Evolutionary conservation across 257 asterid genomes (phyloP), one percentile per base, ranked within the genome.

Genomic region (Forsythia suspensa): DNA sequence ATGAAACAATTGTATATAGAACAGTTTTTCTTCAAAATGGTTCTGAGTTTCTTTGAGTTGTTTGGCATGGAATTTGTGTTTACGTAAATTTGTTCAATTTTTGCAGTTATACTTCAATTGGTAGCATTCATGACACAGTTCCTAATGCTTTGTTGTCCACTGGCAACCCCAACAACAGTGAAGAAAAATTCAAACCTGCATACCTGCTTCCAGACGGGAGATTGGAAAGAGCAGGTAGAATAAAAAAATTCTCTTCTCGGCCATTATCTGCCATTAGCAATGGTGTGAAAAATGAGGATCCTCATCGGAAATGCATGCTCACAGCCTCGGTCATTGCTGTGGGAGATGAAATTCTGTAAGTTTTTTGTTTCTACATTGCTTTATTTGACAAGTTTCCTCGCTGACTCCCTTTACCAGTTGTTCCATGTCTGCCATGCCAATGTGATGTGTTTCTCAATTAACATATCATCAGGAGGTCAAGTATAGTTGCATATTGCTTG

Each of bases 331-430:
- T 92, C 82, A 85, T 92, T 85, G 86, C 90, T 70, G 96, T 95
- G 74, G 98, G 97, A 46, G 98, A 93, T 87, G 97, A 93, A 85
- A 90, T 95, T 82, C 91, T 95, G 99, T 95, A 92, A 89, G 97
- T 89, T 80, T 78, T 20, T 83, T 82, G 79, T 79, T 57, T 43
- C 66, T 37, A 43, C 36, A 57, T 76, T 79, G 68, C 74, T 20
- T 73, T 18, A 20, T 76, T 59, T 34, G 20, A 39, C 21, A 46
- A 44, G 3, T 6, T 41, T 79, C 18, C 13, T 29, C n/a, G 13
- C 20, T 36, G 68, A 67, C 51, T 61, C 20, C 51, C 70, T 81
- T 15, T 78, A 80, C 42, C 42, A 63, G 55, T 68, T 77, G 67
- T 74, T 55, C 44, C 51, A 24, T 37, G 41, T 80, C 72, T 48